Conservation (phyloP, 352 stramenopile species). For the Blastocystis sp. region DNA sequence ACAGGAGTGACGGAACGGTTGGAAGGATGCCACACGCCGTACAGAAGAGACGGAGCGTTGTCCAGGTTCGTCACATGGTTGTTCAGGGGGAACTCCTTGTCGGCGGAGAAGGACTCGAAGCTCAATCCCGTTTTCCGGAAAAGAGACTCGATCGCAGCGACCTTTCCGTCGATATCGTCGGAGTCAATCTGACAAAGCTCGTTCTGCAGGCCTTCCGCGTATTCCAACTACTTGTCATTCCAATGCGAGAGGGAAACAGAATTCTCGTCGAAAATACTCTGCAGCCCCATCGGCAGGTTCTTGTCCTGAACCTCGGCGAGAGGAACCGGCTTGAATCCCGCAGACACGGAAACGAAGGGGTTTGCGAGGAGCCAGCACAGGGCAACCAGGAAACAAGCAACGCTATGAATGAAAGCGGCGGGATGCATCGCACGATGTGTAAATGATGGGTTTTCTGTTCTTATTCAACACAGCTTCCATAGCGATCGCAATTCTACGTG, state of each 20-base stretch:
- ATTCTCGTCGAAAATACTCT: conserved; percentile 7
- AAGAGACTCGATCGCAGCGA: neutral
- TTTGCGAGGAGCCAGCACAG: neutral
- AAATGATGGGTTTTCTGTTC: conserved; percentile 15
- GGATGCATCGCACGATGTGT: neutral
- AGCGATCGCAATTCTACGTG: neutral
- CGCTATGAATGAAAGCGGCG: neutral
- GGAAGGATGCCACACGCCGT: conserved; percentile 17
- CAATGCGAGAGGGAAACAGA: neutral
- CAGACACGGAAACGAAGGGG: conserved; percentile 33
- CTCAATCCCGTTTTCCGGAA: conserved; percentile 27
- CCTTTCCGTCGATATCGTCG: conserved; percentile 41
- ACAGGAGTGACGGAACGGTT: neutral
- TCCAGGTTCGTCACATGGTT: neutral
- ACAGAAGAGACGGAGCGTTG: conserved; percentile 27
- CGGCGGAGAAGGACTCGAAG: conserved; percentile 4
- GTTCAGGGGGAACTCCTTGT: neutral
- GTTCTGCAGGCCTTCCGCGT: conserved; percentile 10
- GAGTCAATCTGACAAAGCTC: conserved; percentile 21
- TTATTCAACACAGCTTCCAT: conserved; percentile 24
- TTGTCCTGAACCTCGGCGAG: conserved; percentile 3
- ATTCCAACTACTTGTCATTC: conserved; percentile 6
- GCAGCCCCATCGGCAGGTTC: conserved; percentile 23
- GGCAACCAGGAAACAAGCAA: neutral
- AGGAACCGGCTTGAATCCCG: conserved; percentile 6